Base-by-base conservation (phyloP, 1,139 yeast species). In the Eremothecium coryli region DNA sequence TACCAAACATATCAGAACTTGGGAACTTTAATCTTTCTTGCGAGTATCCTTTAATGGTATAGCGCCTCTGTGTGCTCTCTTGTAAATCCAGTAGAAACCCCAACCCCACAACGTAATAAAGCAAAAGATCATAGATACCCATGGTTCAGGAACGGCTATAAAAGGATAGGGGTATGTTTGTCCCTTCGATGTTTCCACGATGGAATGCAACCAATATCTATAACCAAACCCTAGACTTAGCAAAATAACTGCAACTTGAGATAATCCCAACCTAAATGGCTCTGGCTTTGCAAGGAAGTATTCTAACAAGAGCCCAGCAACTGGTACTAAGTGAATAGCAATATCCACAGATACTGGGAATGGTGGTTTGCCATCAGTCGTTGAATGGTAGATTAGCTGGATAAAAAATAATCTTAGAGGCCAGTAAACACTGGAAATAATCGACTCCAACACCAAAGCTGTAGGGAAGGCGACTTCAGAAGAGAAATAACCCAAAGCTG, bases 121-220 rank as follows among this genome's bases (percentile, higher is more conserved):
- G 1, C 51, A 58, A 50, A 78, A 78, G n/a, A 78, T 70, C 13
- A 64, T 39, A 2, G 63, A 54, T 38, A 81, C 62, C 20, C 57
- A 53, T 4, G 58, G 56, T 21, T 63, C 68, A 6, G 60, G 61
- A 8, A 70, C 78, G 47, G 76, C 70, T 52, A 79, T 58, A 48
- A 79, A 79, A 9, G 76, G 79, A 49, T 79, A 79, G 0, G 90
- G 90, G 47, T 72, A 78, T 2, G 60, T 62, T 7, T 71, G 80
- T 2, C 68, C 68, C 26, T 46, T 53, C 16, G 58, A 61, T 23
- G 68, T 56, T 38, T 69, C 71, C 21, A 79, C 62, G 40, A 76
- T 54, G 15, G 48, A 35, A 38, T 70, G 65, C 36, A 79, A 61
- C 54, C 67, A 65, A 29, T 58, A 49, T 71, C 81, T 78, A 52